A percentile compares a stretch with the other conserved stretches of the same genome.
Evolutionary conservation across 2,329 filamentous ascomycete genomes (phyloP).

Genomic region (Akanthomyces lecanii): DNA sequence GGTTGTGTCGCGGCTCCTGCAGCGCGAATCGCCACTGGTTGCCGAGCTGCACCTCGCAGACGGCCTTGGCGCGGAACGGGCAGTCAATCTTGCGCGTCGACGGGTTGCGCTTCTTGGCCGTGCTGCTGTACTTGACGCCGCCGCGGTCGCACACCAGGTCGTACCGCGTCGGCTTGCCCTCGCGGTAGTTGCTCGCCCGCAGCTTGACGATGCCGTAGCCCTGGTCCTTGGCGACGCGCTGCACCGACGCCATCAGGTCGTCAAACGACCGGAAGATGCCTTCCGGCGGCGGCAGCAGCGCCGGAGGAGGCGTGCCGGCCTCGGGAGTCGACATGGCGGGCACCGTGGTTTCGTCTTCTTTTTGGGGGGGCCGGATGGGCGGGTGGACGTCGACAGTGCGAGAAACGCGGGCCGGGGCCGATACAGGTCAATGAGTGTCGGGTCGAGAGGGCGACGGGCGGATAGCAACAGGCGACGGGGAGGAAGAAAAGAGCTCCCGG

Average conservation of each 20-base stretch:
- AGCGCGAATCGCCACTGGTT: constrained; percentile 63
- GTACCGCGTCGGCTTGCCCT: constrained; percentile 58
- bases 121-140: constrained; percentile 61
- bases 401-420: constrained; percentile 11
- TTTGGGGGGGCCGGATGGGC: constrained; percentile 24
- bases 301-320: constrained; percentile 40
- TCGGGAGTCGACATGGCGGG: constrained; percentile 20
- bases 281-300: constrained; percentile 53
- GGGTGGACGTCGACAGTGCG: constrained; percentile 16
- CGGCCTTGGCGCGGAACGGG: constrained; percentile 59
- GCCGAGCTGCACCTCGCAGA: constrained; percentile 58
- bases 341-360: constrained; percentile 19
- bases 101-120: constrained; percentile 60
- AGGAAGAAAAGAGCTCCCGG: not conserved
- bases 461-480: not conserved
- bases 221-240: constrained; percentile 57
- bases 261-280: constrained; percentile 58
- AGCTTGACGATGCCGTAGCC: constrained; percentile 61
- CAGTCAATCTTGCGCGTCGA: constrained; percentile 62
- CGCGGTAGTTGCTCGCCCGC: constrained; percentile 59
- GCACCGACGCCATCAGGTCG: constrained; percentile 54
- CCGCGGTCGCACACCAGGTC: constrained; percentile 60
- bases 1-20: constrained; percentile 57
- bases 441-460: not conserved
- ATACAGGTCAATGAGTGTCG: not conserved